Conservation (phyloP, 306 rosid genomes). For the Cucurbita maxima region DNA sequence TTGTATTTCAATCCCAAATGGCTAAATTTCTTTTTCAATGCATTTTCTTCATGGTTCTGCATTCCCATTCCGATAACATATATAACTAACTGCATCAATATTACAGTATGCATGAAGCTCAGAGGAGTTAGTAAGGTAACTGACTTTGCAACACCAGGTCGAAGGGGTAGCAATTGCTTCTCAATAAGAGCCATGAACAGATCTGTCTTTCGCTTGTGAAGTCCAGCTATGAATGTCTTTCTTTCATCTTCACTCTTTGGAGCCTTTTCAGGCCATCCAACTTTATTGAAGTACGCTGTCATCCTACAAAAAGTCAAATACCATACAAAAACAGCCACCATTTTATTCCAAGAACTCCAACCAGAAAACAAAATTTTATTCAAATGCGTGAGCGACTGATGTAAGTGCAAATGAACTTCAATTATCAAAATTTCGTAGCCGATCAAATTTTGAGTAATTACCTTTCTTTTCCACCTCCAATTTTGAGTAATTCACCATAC, state of each 20-base stretch:
- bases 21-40: not conserved
- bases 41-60: not conserved
- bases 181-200: constrained; percentile 86
- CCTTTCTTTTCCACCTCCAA: constrained; percentile 99
- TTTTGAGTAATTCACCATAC: constrained; percentile 89
- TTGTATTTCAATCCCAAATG: not conserved
- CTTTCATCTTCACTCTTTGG: constrained; percentile 65
- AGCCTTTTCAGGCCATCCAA: constrained; percentile 86
- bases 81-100: not conserved
- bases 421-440: not conserved
- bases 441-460: constrained; percentile 5
- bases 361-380: not conserved
- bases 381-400: not conserved
- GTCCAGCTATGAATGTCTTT: constrained; percentile 72
- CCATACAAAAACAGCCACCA: not conserved
- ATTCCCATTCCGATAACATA: not conserved
- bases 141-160: constrained; percentile 94
- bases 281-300: constrained; percentile 85
- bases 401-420: not conserved
- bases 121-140: constrained; percentile 20
- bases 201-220: constrained; percentile 89
- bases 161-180: constrained; percentile 86
- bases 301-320: constrained; percentile 33
- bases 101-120: not conserved
- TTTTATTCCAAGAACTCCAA: not conserved